Evolutionary conservation across 768 basidiomycete species (phyloP), one percentile per base, ranked within the genome.

Genomic region (Zangia roseola): DNA sequence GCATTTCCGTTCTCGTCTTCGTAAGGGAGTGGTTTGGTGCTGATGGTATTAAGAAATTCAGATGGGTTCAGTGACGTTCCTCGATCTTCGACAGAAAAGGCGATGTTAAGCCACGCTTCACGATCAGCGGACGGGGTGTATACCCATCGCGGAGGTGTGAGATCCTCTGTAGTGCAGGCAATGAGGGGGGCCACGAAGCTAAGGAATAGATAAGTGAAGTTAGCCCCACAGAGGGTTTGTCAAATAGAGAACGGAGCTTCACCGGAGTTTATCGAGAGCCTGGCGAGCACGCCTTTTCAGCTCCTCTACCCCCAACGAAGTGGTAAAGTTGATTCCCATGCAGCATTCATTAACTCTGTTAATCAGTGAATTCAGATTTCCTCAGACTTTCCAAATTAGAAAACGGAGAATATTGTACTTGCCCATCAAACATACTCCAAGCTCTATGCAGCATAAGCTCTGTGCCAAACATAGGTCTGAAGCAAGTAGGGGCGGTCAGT

Each of bases 121-220:
- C 62, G 55, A 40, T 58, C 59, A 19, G 48, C 43, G 23, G 51
- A 64, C 14, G 64, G 58, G 19, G 43, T 51, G 30, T 66, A 64
- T 12, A 61, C 39, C 54, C 50, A 61, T 43, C 41, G 49, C 16
- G 59, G 58, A 21, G 59, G 53, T 10, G 10, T 23, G 20, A 28
- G 7, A 12, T 48, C 49, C 26, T 60, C 55, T 33, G 44, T 24
- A 4, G 49, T 51, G 36, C 55, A 58, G 0, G 59, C 55, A 23
- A 61, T 51, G 39, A 57, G 42, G 8, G 59, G 59, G 40, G 47
- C 61, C 16, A 60, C 52, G 31, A 58, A 60, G n/a, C 55, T 60
- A 24, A 3, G 19, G 21, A 2, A 25, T 1, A 13, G 2, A 17
- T 16, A n/a, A n/a, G 14, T 31, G 14, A 16, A 6, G 14, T 16